Base-by-base conservation (phyloP, 306 rosid species). In the Styphnolobium japonicum region DNA sequence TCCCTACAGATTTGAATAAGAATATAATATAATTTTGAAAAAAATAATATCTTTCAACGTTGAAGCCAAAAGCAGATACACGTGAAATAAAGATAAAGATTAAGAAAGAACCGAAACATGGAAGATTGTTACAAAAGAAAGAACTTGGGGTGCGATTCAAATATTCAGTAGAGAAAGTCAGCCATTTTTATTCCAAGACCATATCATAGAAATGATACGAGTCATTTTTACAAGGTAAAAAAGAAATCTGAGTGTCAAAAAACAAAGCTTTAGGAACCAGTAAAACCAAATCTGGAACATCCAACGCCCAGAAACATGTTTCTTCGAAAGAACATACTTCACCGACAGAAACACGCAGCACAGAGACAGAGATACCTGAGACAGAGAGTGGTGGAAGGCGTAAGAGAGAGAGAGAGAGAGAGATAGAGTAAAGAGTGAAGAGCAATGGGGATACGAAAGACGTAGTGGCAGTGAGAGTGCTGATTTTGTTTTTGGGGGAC, bases 1-100 rank as follows among this genome's bases (percentile, higher is more conserved):
- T 19, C 49, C 89, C 90, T 85, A 23, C 21, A 49, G 4, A 36
- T 19, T 33, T 3, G 58, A 72, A 3, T 3, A n/a, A n/a, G n/a
- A n/a, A n/a, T n/a, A n/a, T n/a, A n/a, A n/a, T n/a, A n/a, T n/a
- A n/a, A n/a, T n/a, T n/a, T n/a, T n/a, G n/a, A n/a, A n/a, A n/a
- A n/a, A n/a, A n/a, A n/a, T n/a, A n/a, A n/a, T n/a, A n/a, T n/a
- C n/a, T n/a, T n/a, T n/a, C n/a, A n/a, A n/a, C n/a, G n/a, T n/a
- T n/a, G n/a, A n/a, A n/a, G n/a, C n/a, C n/a, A n/a, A n/a, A n/a
- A n/a, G n/a, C n/a, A n/a, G n/a, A n/a, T n/a, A n/a, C n/a, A n/a
- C n/a, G n/a, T n/a, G n/a, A 37, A 5, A 37, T 37, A 4, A 4
- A 1, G 8, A 37, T 1, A 8, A 37, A 37, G 9, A 37, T n/a